Base-by-base conservation (phyloP, 73 alveolate genomes). In the Paramecium sonneborni region DNA sequence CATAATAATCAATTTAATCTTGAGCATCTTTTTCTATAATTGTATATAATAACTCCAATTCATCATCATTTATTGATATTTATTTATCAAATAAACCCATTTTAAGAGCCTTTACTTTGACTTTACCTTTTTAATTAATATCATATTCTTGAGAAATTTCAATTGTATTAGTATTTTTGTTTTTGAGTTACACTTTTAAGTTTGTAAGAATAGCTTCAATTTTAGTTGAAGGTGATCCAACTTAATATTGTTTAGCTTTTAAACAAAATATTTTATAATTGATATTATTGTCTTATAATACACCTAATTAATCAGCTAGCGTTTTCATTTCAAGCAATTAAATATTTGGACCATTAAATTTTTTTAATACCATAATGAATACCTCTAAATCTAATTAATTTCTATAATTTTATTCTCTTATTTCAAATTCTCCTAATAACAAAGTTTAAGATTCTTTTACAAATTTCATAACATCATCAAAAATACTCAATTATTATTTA, bases 401-500 rank as follows among this genome's bases (percentile, higher is more conserved):
- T 1, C 48, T 24, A 24, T 18, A 39, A 24, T 79, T 24, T 41
- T 39, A 21, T 23, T 79, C 90, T 43, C 44, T 24, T 14, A 30
- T 20, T 46, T 79, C 90, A 79, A 79, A 44, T 3, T 32, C 90
- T 24, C 46, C 72, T 9, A 26, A 24, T 6, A 46, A 0, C 2
- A 46, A 10, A 7, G 39, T 5, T 0, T 52, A 1, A 1, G 90
- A 79, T 23, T 79, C 34, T 79, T 79, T 79, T 8, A 37, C 26
- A 79, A 43, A 79, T 34, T 44, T 79, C 62, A 79, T 79, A 8
- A 79, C 35, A 23, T 79, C 90, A 39, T 79, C 90, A 23, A 43
- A 79, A 12, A 46, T 46, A 24, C 44, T 43, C 26, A 39, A 32
- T 21, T 46, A 30, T 12, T 46, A 21, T 43, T 79, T 30, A 39